Conservation (phyloP, 2,329 filamentous ascomycete species). For the Fusarium begoniae region DNA sequence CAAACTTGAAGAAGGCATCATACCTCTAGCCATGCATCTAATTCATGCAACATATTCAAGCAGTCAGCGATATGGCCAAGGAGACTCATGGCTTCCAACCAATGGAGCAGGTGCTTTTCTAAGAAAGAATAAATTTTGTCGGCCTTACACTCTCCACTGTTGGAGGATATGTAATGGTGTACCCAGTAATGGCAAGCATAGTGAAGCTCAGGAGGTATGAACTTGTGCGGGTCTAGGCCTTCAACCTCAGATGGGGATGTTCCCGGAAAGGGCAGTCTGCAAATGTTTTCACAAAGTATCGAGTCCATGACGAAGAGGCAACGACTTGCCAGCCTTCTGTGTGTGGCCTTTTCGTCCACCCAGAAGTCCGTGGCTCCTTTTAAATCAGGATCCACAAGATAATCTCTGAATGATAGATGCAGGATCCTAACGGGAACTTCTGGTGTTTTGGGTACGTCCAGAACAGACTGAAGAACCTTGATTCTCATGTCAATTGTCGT, state of each 20-base stretch:
- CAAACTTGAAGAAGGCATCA: accelerated
- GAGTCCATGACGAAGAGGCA: background rate
- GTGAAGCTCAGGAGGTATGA: background rate
- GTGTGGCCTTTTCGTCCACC: background rate
- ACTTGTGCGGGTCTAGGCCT: accelerated
- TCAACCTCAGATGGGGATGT: accelerated
- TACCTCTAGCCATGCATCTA: background rate
- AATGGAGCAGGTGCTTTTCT: background rate
- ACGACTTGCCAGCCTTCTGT: background rate
- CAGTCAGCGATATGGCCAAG: background rate
- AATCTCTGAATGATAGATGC: background rate
- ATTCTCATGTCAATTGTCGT: background rate
- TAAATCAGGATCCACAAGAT: background rate
- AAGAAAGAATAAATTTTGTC: accelerated
- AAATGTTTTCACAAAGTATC: background rate
- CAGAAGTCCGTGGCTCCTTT: background rate
- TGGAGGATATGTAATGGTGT: slow-evolving; percentile 32
- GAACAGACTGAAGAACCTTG: background rate
- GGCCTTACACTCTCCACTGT: accelerated
- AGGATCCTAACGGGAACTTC: background rate
- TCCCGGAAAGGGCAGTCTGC: background rate
- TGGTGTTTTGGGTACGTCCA: background rate
- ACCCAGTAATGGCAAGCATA: slow-evolving; percentile 42
- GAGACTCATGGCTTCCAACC: background rate
- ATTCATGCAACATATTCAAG: background rate